Evolutionary conservation across 805 yeast species (phyloP).

Genomic region (Sugiyamaella marilandica): DNA sequence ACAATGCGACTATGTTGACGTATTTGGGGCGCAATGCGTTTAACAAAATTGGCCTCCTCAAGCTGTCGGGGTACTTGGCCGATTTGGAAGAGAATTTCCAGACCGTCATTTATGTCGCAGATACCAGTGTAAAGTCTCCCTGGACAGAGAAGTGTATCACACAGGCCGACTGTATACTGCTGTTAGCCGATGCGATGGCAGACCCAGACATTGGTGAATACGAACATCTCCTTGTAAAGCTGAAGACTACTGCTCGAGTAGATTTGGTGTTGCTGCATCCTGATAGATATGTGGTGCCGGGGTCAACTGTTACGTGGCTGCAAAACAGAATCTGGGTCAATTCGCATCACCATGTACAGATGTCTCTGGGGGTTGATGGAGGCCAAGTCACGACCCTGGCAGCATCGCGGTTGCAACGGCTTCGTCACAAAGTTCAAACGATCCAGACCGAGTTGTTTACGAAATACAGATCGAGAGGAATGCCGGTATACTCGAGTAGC

Average conservation of each 20-base stretch:
- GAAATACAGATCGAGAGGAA: constrained; percentile 25
- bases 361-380: constrained; percentile 33
- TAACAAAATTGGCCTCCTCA: constrained; percentile 78
- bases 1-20: constrained; percentile 72
- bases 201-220: constrained; percentile 77
- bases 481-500: constrained; percentile 32
- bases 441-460: constrained; percentile 31
- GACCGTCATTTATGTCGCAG: constrained; percentile 85
- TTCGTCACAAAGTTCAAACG: constrained; percentile 31
- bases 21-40: constrained; percentile 91
- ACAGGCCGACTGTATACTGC: constrained; percentile 90
- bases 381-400: constrained; percentile 8
- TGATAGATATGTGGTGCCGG: constrained; percentile 76
- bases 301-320: constrained; percentile 80
- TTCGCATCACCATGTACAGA: constrained; percentile 86
- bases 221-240: constrained; percentile 67
- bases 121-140: constrained; percentile 70
- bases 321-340: constrained; percentile 86
- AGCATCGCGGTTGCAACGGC: constrained; percentile 16
- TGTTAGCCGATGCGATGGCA: constrained; percentile 78
- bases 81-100: constrained; percentile 86
- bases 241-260: constrained; percentile 79
- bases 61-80: constrained; percentile 83
- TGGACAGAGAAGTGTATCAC: constrained; percentile 93
- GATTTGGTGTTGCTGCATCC: constrained; percentile 82